These are phyloP conservation scores for Hyphopichia buzzinii DNA, from an alignment of 1,139 yeast genomes.

Conservation along the genomic window DNA sequence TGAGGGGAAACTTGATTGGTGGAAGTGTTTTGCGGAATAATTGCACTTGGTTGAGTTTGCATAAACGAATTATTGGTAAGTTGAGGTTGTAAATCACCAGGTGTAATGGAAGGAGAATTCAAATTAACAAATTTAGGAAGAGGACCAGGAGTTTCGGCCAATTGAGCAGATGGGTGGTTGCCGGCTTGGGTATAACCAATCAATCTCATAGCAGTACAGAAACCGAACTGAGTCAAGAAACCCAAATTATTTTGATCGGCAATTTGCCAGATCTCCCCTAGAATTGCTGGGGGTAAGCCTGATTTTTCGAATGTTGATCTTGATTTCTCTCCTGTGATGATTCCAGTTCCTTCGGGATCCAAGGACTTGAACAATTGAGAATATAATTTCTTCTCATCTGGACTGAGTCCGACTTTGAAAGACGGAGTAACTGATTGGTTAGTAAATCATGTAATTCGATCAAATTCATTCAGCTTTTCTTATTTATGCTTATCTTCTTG, in stretches of 20 bases:
- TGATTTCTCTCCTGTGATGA: slow-evolving; percentile 90
- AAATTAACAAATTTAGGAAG: slow-evolving; percentile 51
- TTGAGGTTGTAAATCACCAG: slow-evolving; percentile 29
- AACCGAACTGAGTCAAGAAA: slow-evolving; percentile 76
- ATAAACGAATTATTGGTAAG: slow-evolving; percentile 42
- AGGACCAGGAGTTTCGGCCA: slow-evolving; percentile 59
- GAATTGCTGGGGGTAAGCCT: slow-evolving; percentile 70
- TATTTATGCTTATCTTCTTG: too few species aligned
- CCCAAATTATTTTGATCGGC: slow-evolving; percentile 88
- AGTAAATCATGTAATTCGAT: slow-evolving; percentile 2
- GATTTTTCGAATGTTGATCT: slow-evolving; percentile 82
- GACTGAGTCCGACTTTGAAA: slow-evolving; percentile 56
- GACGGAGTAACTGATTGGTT: slow-evolving; percentile 24
- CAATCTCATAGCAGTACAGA: slow-evolving; percentile 81
- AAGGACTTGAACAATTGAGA: slow-evolving; percentile 73
- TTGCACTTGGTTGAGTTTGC: slow-evolving; percentile 47
- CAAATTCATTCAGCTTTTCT: too few species aligned
- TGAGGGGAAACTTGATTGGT: slow-evolving; percentile 30
- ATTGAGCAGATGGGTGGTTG: slow-evolving; percentile 47
- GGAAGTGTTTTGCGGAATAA: slow-evolving; percentile 35
- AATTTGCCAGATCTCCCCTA: slow-evolving; percentile 93
- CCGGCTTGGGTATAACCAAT: slow-evolving; percentile 89
- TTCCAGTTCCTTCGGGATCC: slow-evolving; percentile 77
- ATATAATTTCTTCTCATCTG: slow-evolving; percentile 75
- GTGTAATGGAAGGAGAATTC: slow-evolving; percentile 16